Evolutionary conservation across 2,329 filamentous ascomycete species (phyloP).

Genomic region (Alternaria burnsii): DNA sequence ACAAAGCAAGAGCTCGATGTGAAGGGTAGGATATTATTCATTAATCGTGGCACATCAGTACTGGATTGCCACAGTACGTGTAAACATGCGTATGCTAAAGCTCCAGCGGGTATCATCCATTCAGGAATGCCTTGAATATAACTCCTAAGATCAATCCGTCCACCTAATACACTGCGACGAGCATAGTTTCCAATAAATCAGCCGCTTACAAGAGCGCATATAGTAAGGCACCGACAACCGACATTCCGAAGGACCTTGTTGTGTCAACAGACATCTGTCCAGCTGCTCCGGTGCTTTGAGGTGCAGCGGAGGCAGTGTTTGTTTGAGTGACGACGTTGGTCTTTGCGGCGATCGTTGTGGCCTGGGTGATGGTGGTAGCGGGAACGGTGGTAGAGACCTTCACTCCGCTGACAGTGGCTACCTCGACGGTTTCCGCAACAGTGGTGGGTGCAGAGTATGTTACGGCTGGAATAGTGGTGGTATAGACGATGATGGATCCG

Average conservation of each 20-base stretch:
- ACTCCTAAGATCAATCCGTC: background rate
- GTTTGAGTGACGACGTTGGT: slow-evolving; percentile 33
- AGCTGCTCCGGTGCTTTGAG: slow-evolving; percentile 33
- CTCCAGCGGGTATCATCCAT: slow-evolving; percentile 33
- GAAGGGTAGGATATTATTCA: slow-evolving; percentile 20
- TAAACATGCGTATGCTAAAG: slow-evolving; percentile 5
- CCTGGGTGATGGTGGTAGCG: slow-evolving; percentile 29
- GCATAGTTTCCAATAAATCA: background rate
- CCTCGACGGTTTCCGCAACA: slow-evolving; percentile 28
- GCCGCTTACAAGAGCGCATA: slow-evolving; percentile 31
- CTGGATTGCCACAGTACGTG: slow-evolving; percentile 11
- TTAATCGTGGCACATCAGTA: slow-evolving; percentile 22
- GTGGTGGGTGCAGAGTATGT: slow-evolving; percentile 37
- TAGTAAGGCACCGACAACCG: slow-evolving; percentile 36
- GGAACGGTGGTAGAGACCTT: slow-evolving; percentile 29
- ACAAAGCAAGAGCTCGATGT: background rate
- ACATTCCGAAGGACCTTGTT: slow-evolving; percentile 33
- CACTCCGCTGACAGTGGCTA: slow-evolving; percentile 28
- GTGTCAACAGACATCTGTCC: slow-evolving; percentile 26
- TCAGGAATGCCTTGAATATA: slow-evolving; percentile 11
- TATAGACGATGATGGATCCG: slow-evolving; percentile 50
- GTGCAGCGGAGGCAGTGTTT: slow-evolving; percentile 19
- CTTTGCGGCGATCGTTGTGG: slow-evolving; percentile 35
- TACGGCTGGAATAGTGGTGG: slow-evolving; percentile 40
- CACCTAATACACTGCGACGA: background rate